Percentiles rank a stretch among this genome's conserved stretches.
Evolutionary conservation across 1,139 yeast species (phyloP).

Genomic region (Pneumocystis sp.): DNA sequence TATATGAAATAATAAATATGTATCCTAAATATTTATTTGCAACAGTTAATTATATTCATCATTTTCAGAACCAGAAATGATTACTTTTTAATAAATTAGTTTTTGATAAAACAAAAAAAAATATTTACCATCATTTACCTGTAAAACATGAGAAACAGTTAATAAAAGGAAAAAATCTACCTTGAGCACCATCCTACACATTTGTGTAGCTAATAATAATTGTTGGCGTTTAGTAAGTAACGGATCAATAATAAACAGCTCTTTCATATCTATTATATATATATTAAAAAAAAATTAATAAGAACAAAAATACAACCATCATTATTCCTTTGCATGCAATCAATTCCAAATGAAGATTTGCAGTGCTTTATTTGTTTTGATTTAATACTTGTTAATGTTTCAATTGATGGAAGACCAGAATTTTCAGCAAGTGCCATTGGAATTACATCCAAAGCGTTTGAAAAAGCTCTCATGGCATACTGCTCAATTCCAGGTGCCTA

Average conservation of each 20-base stretch:
- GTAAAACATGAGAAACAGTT: background rate
- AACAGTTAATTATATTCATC: background rate
- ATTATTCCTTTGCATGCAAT: conserved; percentile 76
- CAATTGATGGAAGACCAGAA: conserved; percentile 89
- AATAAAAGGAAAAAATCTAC: conserved; percentile 26
- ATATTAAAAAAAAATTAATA: background rate
- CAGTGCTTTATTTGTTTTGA: conserved; percentile 68
- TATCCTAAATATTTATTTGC: background rate
- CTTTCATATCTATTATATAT: conserved; percentile 59
- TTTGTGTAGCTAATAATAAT: conserved; percentile 82
- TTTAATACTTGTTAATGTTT: conserved; percentile 68
- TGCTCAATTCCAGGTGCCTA: conserved; percentile 63
- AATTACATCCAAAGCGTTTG: conserved; percentile 76
- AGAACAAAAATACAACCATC: conserved; percentile 16
- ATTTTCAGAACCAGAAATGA: background rate
- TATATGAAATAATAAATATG: background rate
- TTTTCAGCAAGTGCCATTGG: conserved; percentile 95
- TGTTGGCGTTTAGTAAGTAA: conserved; percentile 95
- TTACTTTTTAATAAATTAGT: background rate
- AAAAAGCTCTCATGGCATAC: conserved; percentile 91
- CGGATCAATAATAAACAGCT: conserved; percentile 89
- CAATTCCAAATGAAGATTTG: conserved; percentile 70
- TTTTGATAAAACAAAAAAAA: background rate
- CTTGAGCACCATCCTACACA: conserved; percentile 93
- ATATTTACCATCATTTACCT: background rate